Evolutionary conservation across 345 rosid genomes (phyloP).

Genomic region (Hevea brasiliensis): DNA sequence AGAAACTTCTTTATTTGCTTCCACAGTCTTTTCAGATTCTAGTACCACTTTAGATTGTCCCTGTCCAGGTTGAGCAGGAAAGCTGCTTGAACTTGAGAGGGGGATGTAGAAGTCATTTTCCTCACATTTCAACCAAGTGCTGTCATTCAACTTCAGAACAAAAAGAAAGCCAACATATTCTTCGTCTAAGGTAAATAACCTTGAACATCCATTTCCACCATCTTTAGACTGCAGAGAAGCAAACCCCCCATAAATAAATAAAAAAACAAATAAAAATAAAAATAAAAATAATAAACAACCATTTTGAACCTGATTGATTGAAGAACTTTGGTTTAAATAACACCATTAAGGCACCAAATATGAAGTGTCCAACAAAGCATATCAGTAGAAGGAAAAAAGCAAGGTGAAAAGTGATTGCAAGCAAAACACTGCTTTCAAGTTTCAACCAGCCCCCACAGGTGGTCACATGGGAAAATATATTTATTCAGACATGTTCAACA

Average conservation of each 20-base stretch:
- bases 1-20: conserved; percentile 47
- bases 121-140: conserved; percentile 62
- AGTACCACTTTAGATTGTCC: conserved; percentile 32
- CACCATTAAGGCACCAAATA: background rate
- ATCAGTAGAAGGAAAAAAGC: background rate
- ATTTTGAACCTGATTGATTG: conserved; percentile 4
- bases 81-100: conserved; percentile 47
- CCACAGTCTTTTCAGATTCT: conserved; percentile 30
- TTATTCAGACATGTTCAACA: background rate
- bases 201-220: conserved; percentile 52
- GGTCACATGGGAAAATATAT: background rate
- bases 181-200: conserved; percentile 65
- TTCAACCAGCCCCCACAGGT: background rate
- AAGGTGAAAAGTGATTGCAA: background rate
- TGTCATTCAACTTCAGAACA: conserved; percentile 73
- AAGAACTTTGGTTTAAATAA: background rate
- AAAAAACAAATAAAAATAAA: conserved; percentile 13
- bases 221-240: conserved; percentile 58
- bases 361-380: background rate
- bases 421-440: conserved; percentile 4
- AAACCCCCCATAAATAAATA: no score
- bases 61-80: conserved; percentile 30
- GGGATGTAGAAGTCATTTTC: conserved; percentile 84
- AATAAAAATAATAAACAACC: conserved; percentile 10
- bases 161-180: conserved; percentile 68